Percentiles rank a stretch among this genome's conserved stretches.
phyloP scores from a whole-genome alignment of 306 rosid species.

The Corylus americana region DNA sequence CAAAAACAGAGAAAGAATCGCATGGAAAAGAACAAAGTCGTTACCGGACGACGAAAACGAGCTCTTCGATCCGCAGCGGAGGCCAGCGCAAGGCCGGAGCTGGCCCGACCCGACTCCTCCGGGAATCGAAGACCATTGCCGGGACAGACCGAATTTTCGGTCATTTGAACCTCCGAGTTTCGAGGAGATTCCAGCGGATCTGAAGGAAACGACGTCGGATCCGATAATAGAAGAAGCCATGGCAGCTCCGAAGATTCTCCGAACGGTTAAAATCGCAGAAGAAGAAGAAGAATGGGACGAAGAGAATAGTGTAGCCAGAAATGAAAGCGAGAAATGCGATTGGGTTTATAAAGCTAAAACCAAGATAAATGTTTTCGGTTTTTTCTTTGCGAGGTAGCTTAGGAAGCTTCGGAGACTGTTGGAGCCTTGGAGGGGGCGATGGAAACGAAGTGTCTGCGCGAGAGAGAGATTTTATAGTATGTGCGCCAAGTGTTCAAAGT shows the following conservation, averaged over 20 bases:
- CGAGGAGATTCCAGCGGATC: slow-evolving; percentile 33
- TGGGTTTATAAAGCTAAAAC: slow-evolving; percentile 6
- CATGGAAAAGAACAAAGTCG: background rate
- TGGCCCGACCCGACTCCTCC: slow-evolving; percentile 24
- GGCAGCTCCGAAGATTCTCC: slow-evolving; percentile 27
- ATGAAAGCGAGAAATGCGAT: slow-evolving; percentile 8
- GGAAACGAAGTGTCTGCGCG: slow-evolving; percentile 36
- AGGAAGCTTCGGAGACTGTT: slow-evolving; percentile 54
- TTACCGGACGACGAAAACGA: slow-evolving; percentile 51
- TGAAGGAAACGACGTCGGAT: slow-evolving; percentile 55
- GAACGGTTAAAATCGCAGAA: slow-evolving; percentile 32
- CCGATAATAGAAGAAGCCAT: slow-evolving; percentile 79
- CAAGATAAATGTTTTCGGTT: background rate
- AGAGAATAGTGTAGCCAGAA: slow-evolving; percentile 31
- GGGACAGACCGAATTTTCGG: slow-evolving; percentile 35
- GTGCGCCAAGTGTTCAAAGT: no score
- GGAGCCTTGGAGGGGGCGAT: slow-evolving; percentile 30
- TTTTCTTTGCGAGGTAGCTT: slow-evolving; percentile 28
- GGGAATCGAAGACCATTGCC: slow-evolving; percentile 52
- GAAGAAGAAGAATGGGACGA: background rate
- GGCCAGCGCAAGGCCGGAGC: slow-evolving; percentile 30
- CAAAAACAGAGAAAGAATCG: background rate
- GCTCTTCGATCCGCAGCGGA: slow-evolving; percentile 49
- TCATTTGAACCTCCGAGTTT: slow-evolving; percentile 29
- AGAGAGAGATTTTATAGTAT: background rate